Evolutionary conservation across 2,329 filamentous ascomycete genomes (phyloP).

Genomic region (Pseudomassariella vexata): DNA sequence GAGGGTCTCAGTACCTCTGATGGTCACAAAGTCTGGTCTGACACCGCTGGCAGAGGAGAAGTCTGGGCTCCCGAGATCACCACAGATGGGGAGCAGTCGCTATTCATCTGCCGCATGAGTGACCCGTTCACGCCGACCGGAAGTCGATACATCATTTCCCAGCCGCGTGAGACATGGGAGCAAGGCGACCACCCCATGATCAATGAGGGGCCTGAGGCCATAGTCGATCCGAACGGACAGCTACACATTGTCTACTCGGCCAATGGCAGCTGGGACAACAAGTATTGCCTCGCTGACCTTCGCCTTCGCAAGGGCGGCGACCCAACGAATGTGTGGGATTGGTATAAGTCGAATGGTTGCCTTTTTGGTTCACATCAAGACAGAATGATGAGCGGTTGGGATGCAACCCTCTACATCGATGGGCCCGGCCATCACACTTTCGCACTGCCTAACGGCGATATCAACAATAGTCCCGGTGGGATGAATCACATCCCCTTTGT

Average conservation of each 20-base stretch:
- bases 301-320: conserved; percentile 17
- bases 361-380: conserved; percentile 17
- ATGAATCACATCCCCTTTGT: conserved; percentile 12
- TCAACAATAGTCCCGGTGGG: conserved; percentile 10
- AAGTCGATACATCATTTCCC: conserved; percentile 16
- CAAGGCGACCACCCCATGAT: conserved; percentile 12
- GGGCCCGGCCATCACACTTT: conserved; percentile 20
- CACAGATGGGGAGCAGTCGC: conserved; percentile 13
- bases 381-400: conserved; percentile 19
- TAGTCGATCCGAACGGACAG: conserved; percentile 18
- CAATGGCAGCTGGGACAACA: conserved; percentile 18
- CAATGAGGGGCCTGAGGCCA: conserved; percentile 18
- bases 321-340: conserved; percentile 19
- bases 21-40: conserved; percentile 12
- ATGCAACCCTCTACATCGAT: conserved; percentile 14
- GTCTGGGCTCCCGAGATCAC: conserved; percentile 17
- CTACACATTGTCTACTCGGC: conserved; percentile 20
- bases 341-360: conserved; percentile 21
- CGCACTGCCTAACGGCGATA: conserved; percentile 12
- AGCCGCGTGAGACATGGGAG: conserved; percentile 18
- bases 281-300: conserved; percentile 18
- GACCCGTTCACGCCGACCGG: conserved; percentile 12
- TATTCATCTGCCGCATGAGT: conserved; percentile 19
- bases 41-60: conserved; percentile 7
- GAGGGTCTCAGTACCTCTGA: conserved; percentile 9